These are phyloP conservation scores for Obba rivulosa DNA, from an alignment of 768 basidiomycete species.

Conservation along the genomic window DNA sequence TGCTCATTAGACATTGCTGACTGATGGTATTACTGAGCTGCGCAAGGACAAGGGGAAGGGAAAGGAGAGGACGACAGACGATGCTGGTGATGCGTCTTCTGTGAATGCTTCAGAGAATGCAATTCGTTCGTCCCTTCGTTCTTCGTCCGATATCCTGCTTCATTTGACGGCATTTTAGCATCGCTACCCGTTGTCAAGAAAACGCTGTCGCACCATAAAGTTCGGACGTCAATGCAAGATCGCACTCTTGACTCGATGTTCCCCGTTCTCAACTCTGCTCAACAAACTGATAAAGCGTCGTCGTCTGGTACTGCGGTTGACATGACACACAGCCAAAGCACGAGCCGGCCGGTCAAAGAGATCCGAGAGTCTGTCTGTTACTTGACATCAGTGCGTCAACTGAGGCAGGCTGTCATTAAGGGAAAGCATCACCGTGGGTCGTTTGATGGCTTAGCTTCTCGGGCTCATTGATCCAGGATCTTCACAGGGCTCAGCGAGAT, in stretches of 20 bases:
- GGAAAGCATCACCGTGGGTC: slow-evolving; percentile 65
- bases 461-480: neutral
- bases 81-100: slow-evolving; percentile 18
- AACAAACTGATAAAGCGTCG: slow-evolving; percentile 2
- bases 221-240: slow-evolving; percentile 81
- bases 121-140: neutral
- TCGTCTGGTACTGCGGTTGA: slow-evolving; percentile 37
- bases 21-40: slow-evolving; percentile 40
- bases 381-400: slow-evolving; percentile 64
- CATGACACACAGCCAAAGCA: slow-evolving; percentile 11
- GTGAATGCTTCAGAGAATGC: slow-evolving; percentile 21
- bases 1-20: slow-evolving; percentile 63
- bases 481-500: slow-evolving; percentile 73
- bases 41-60: slow-evolving; percentile 35
- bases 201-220: slow-evolving; percentile 78
- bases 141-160: neutral
- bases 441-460: neutral
- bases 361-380: slow-evolving; percentile 74
- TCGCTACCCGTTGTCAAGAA: slow-evolving; percentile 36
- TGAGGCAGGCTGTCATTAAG: slow-evolving; percentile 57
- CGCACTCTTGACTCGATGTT: slow-evolving; percentile 97
- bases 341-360: slow-evolving; percentile 31
- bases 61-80: slow-evolving; percentile 27
- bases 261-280: slow-evolving; percentile 41
- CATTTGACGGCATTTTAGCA: neutral